A percentile compares a stretch with the other conserved stretches of the same genome.
phyloP scores from a whole-genome alignment of 805 yeast species.

The Candida methanosorbosa region DNA sequence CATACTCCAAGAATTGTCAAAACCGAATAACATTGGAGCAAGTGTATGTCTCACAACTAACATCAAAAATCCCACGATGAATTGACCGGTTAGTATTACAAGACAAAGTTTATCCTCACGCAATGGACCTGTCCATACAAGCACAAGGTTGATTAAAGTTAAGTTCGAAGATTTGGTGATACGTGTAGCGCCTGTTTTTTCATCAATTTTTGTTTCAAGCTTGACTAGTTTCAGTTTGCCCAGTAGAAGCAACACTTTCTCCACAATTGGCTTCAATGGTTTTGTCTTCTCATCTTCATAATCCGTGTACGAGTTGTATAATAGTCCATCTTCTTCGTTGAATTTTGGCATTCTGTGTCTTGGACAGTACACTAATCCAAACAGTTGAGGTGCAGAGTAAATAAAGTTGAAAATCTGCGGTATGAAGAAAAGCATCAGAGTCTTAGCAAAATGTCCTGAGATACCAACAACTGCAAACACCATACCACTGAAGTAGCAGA shows the following conservation, averaged over 20 bases:
- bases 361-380: constrained; percentile 86
- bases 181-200: constrained; percentile 12
- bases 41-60: constrained; percentile 70
- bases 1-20: constrained; percentile 59
- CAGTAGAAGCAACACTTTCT: constrained; percentile 34
- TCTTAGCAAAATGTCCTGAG: constrained; percentile 92
- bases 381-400: constrained; percentile 88
- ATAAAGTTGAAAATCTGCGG: constrained; percentile 90
- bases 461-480: constrained; percentile 96
- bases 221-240: constrained; percentile 40
- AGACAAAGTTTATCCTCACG: constrained; percentile 72
- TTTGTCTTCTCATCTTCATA: constrained; percentile 26
- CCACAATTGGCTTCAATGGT: constrained; percentile 23
- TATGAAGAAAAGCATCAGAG: constrained; percentile 72
- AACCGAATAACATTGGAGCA: constrained; percentile 82
- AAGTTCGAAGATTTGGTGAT: constrained; percentile 58
- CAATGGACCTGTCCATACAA: constrained; percentile 87
- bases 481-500: constrained; percentile 98
- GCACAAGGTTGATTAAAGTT: constrained; percentile 75
- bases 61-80: constrained; percentile 56
- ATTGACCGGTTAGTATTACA: constrained; percentile 53
- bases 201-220: constrained; percentile 25
- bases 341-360: constrained; percentile 87
- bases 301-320: constrained; percentile 63
- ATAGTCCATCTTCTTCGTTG: constrained; percentile 54